A percentile compares a stretch with the other conserved stretches of the same genome.
Conservation (phyloP, 352 stramenopile species). For the Globisporangium canariense region DNA sequence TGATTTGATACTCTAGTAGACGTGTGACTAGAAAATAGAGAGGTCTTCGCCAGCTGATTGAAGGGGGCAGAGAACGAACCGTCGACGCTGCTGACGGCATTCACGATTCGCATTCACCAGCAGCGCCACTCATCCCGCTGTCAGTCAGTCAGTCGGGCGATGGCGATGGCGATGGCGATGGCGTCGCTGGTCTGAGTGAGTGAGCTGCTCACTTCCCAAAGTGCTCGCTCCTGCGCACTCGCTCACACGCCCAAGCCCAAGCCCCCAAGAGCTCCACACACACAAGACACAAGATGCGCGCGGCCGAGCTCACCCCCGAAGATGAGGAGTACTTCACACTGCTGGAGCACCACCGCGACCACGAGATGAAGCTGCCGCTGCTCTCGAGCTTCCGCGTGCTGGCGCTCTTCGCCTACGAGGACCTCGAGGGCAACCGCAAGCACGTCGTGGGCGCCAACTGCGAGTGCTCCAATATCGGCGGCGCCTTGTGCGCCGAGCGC, state of each 20-base stretch:
- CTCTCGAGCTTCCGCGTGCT: slow-evolving; percentile 48
- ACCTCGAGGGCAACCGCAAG: slow-evolving; percentile 38
- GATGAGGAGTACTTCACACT: slow-evolving; percentile 42
- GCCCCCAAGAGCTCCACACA: neutral
- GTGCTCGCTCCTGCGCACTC: slow-evolving; percentile 6
- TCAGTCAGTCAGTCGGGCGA: no score
- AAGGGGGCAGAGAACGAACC: slow-evolving; percentile 6
- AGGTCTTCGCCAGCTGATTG: neutral
- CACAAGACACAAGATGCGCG: slow-evolving; percentile 30
- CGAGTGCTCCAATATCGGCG: slow-evolving; percentile 83
- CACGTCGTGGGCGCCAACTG: slow-evolving; percentile 79
- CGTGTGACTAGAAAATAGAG: neutral
- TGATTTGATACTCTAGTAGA: neutral
- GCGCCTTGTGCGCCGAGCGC: slow-evolving; percentile 85
- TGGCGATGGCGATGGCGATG: neutral
- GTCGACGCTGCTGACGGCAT: neutral
- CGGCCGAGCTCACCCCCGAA: slow-evolving; percentile 36
- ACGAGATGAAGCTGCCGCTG: slow-evolving; percentile 28
- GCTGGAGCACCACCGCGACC: slow-evolving; percentile 42
- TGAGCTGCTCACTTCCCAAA: slow-evolving; percentile 13
- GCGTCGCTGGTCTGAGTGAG: neutral
- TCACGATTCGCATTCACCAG: slow-evolving; percentile 1
- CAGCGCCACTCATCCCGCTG: slow-evolving; percentile 5
- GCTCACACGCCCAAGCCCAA: no score
- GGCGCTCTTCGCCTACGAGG: slow-evolving; percentile 57